Conservation (phyloP, 164 flowering plant genomes). For the Litsea cubeba region DNA sequence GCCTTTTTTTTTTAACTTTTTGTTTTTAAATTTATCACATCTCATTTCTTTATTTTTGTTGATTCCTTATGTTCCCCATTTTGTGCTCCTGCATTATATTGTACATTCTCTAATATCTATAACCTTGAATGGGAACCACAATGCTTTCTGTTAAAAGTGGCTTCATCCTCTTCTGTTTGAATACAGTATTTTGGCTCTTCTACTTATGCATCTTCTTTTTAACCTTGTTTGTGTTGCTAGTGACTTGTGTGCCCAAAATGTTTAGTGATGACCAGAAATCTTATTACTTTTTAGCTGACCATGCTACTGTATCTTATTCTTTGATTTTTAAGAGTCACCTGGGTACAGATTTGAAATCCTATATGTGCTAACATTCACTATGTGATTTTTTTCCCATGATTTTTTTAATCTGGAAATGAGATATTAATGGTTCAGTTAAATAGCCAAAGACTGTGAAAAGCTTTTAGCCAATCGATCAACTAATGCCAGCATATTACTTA, state of each 20-base stretch:
- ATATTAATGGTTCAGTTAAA: background rate
- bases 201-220: background rate
- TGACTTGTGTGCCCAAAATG: background rate
- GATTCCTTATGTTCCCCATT: too few relatives aligned
- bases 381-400: too few relatives aligned
- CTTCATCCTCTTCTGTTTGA: background rate
- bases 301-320: background rate
- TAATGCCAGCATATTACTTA: too few relatives aligned
- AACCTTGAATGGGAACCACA: background rate
- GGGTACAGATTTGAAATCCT: too few relatives aligned
- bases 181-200: background rate
- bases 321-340: too few relatives aligned
- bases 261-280: background rate
- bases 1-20: too few relatives aligned
- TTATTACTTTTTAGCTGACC: background rate
- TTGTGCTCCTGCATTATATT: background rate
- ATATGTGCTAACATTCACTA: too few relatives aligned
- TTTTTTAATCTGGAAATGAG: too few relatives aligned
- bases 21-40: too few relatives aligned
- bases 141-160: background rate
- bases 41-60: background rate
- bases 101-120: background rate
- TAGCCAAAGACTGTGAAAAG: background rate
- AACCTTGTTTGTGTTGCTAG: background rate
- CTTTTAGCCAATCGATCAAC: background rate